phyloP scores from a whole-genome alignment of 495 filamentous ascomycete species.

The Penicillium robsamsonii region DNA sequence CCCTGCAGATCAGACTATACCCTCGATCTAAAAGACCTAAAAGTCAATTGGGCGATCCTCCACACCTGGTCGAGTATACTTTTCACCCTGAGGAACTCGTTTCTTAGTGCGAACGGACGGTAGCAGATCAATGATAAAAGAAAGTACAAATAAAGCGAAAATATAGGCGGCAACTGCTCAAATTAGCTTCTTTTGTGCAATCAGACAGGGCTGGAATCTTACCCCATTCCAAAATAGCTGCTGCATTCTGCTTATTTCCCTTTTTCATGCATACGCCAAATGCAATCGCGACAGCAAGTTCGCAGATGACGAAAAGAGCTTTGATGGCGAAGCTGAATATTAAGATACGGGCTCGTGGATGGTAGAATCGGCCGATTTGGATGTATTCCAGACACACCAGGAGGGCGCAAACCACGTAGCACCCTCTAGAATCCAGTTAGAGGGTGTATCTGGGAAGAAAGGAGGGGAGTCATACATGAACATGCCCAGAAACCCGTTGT shows the following conservation, averaged over 20 bases:
- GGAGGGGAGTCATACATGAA: slow-evolving; percentile 56
- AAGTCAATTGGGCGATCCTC: background rate
- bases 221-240: slow-evolving; percentile 63
- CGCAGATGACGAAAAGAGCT: slow-evolving; percentile 68
- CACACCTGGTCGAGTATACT: slow-evolving; percentile 8
- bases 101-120: slow-evolving; percentile 63
- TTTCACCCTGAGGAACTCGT: slow-evolving; percentile 26
- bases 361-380: slow-evolving; percentile 64
- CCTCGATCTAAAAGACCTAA: background rate
- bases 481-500: slow-evolving; percentile 67
- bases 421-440: slow-evolving; percentile 16
- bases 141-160: slow-evolving; percentile 76
- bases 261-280: slow-evolving; percentile 38
- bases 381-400: slow-evolving; percentile 80
- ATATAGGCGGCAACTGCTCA: slow-evolving; percentile 64
- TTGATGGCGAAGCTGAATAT: slow-evolving; percentile 74
- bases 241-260: slow-evolving; percentile 38
- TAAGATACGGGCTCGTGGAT: slow-evolving; percentile 58
- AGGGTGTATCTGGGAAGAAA: background rate
- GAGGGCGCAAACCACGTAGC: slow-evolving; percentile 64
- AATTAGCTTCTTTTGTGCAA: background rate
- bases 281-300: slow-evolving; percentile 62
- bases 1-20: background rate
- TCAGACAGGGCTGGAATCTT: slow-evolving; percentile 1
- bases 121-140: slow-evolving; percentile 75